Percentiles rank a stretch among this genome's conserved stretches.
phyloP scores from a whole-genome alignment of 2,329 filamentous ascomycete species.

The Zalaria obscura region DNA sequence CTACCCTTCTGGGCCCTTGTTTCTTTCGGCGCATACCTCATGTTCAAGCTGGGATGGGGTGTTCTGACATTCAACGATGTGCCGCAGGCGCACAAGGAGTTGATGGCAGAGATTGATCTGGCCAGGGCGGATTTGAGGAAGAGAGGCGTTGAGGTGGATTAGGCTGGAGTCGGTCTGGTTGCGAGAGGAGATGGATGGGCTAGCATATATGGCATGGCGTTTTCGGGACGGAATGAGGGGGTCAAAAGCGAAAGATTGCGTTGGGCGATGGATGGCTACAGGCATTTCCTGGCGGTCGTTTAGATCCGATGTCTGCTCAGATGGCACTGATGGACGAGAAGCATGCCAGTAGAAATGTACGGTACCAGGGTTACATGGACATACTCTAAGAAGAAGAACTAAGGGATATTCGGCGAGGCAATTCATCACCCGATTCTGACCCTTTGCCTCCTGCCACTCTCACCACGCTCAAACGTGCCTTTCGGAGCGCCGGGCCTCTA shows the following conservation, averaged over 20 bases:
- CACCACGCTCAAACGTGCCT: too few species aligned
- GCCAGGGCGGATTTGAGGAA: constrained; percentile 60
- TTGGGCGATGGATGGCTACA: background rate
- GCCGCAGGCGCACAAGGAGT: constrained; percentile 74
- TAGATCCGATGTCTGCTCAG: too few species aligned
- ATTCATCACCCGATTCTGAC: too few species aligned
- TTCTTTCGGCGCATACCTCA: constrained; percentile 79
- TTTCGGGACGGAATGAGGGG: background rate
- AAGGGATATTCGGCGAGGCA: too few species aligned
- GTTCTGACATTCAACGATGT: constrained; percentile 96
- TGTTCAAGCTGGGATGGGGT: constrained; percentile 82
- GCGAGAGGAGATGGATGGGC: background rate
- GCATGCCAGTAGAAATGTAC: too few species aligned
- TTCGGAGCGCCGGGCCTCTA: too few species aligned
- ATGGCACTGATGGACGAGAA: too few species aligned
- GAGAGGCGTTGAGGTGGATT: constrained; percentile 68
- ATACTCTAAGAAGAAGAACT: too few species aligned
- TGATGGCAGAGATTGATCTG: constrained; percentile 70
- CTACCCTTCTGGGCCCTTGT: constrained; percentile 89
- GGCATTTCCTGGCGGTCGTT: too few species aligned
- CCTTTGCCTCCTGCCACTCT: too few species aligned
- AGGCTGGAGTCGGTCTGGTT: constrained; percentile 15
- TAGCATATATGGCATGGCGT: background rate
- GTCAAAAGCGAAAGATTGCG: background rate
- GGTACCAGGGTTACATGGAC: too few species aligned